Evolutionary conservation across 805 yeast species (phyloP), one percentile per base, ranked within the genome.

Genomic region (Metschnikowia picachoensis): DNA sequence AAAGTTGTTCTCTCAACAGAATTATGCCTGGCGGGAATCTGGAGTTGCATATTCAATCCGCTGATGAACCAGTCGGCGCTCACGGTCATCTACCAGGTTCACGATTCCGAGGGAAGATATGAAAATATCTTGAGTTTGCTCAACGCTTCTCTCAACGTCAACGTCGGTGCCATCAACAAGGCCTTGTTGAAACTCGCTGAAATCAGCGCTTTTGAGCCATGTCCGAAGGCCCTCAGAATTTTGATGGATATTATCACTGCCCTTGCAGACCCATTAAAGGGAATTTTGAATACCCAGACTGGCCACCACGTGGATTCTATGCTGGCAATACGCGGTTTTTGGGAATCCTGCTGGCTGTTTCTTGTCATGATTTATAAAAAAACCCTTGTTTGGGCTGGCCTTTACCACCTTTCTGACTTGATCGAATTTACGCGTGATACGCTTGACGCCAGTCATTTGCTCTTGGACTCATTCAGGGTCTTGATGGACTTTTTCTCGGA

Each of bases 361-460:
- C 65, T 92, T 47, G 78, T 79, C 37, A 75, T 82, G 72, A 78
- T 88, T 2, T 87, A 86, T 53, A 70, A 72, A 35, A 76, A 78
- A 45, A 87, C 95, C 1, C 67, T 86, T 12, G 62, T 62, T 3
- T 92, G 99, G 99, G 89, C 97, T 0, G 65, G 74, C 2, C 65
- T 68, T 32, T 83, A 81, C 55, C 77, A 78, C 28, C 70, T 77
- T 16, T 70, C 73, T 0, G 77, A 76, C 41, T 70, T 88, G 55
- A 77, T 83, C 36, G 95, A 90, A 46, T 91, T 89, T 55, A 87
- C 97, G 2, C 78, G 95, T 61, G 96, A 89, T 59, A 83, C 88
- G 0, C 72, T 92, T 41, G 48, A 44, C 16, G 71, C 87, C 30
- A 83, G 95, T 48, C 82, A 83, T 50, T 63, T 74, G 2, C 66